A percentile compares a stretch with the other conserved stretches of the same genome.
Conservation (phyloP, 495 filamentous ascomycete species). For the Elaphomyces granulatus region DNA sequence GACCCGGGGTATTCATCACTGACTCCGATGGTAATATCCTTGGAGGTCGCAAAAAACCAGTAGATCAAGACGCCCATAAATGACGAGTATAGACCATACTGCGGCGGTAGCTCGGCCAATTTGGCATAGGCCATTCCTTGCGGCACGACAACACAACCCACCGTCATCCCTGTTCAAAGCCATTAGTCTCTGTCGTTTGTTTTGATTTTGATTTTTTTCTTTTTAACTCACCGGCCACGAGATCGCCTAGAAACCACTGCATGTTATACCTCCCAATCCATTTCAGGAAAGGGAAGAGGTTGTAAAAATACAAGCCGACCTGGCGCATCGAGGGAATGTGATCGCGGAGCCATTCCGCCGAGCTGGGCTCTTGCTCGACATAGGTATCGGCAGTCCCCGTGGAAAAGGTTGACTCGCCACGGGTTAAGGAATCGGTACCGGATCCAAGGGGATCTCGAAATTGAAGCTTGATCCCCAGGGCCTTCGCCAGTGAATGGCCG, state of each 20-base stretch:
- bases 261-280: conserved; percentile 86
- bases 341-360: conserved; percentile 52
- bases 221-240: conserved; percentile 70
- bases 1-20: conserved; percentile 16
- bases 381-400: conserved; percentile 64
- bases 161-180: conserved; percentile 62
- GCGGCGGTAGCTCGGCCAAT: conserved; percentile 57
- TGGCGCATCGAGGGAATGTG: conserved; percentile 42
- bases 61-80: conserved; percentile 96
- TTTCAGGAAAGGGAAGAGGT: conserved; percentile 70
- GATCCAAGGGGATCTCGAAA: conserved; percentile 39
- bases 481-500: conserved; percentile 63
- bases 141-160: conserved; percentile 89
- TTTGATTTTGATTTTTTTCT: no score
- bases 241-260: conserved; percentile 77
- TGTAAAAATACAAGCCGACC: conserved; percentile 42
- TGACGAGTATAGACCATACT: conserved; percentile 90
- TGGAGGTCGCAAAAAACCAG: conserved; percentile 98
- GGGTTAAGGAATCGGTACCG: conserved; percentile 38
- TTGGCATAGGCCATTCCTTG: conserved; percentile 96
- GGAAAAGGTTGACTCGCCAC: conserved; percentile 70
- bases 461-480: conserved; percentile 73
- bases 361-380: conserved; percentile 67
- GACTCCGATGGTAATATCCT: conserved; percentile 98
- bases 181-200: no score